Evolutionary conservation across 2,329 filamentous ascomycete species (phyloP).

Genomic region (Ceratocystis alfenasii): DNA sequence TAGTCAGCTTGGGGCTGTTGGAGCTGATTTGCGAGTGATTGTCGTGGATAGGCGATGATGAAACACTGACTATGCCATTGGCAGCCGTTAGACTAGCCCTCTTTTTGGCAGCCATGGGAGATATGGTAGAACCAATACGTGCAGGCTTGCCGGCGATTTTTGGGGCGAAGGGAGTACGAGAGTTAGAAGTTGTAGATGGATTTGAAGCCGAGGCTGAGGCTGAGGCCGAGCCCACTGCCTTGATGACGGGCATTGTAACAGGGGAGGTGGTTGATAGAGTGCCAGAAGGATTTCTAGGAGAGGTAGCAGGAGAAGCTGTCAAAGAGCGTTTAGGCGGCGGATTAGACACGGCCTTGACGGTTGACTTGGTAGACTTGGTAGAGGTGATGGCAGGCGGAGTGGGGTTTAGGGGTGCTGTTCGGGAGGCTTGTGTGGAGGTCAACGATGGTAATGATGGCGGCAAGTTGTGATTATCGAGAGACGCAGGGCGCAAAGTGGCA

Average conservation of each 20-base stretch:
- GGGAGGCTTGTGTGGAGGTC: neutral
- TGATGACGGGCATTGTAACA: constrained; percentile 17
- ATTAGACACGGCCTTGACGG: neutral
- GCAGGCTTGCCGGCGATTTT: constrained; percentile 41
- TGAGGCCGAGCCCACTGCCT: constrained; percentile 17
- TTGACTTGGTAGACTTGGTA: neutral
- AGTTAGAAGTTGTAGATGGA: neutral
- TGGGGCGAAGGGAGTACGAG: constrained; percentile 39
- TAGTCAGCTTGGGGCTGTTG: constrained; percentile 34
- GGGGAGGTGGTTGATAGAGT: neutral
- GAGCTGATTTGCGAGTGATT: constrained; percentile 25
- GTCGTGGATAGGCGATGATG: constrained; percentile 34
- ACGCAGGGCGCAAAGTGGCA: neutral
- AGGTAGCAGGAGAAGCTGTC: neutral
- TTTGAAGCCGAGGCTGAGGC: neutral
- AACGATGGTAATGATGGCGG: neutral
- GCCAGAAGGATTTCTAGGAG: no score
- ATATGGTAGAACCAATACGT: constrained; percentile 20
- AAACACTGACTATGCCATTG: neutral
- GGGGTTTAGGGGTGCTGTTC: neutral
- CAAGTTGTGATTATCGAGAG: neutral
- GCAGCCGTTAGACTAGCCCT: constrained; percentile 7
- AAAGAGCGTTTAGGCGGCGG: neutral
- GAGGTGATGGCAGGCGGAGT: neutral
- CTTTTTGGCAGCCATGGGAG: constrained; percentile 10